Evolutionary conservation across 495 filamentous ascomycete species (phyloP).

Genomic region (Hyaloscypha variabilis): DNA sequence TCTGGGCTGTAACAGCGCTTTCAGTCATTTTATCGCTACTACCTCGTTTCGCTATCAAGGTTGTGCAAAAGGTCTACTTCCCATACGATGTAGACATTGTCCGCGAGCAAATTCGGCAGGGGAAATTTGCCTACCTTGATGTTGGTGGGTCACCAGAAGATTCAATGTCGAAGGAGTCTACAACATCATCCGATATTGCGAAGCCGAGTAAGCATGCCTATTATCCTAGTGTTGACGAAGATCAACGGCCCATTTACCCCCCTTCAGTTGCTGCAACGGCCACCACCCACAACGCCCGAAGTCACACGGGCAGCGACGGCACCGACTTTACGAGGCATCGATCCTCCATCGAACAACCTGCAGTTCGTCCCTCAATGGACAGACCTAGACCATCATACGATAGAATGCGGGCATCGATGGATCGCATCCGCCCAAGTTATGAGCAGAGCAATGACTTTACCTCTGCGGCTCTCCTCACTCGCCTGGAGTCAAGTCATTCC

Average conservation of each 20-base stretch:
- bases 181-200: constrained; percentile 62
- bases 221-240: constrained; percentile 71
- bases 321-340: constrained; percentile 81
- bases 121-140: constrained; percentile 75
- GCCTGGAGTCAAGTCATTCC: constrained; percentile 74
- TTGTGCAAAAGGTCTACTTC: constrained; percentile 88
- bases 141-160: constrained; percentile 28
- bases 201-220: constrained; percentile 64
- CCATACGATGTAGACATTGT: constrained; percentile 95
- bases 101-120: constrained; percentile 83
- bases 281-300: constrained; percentile 79
- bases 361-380: constrained; percentile 66
- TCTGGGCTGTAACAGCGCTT: constrained; percentile 81
- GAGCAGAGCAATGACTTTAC: constrained; percentile 90
- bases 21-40: constrained; percentile 78
- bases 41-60: constrained; percentile 83
- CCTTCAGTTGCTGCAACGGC: constrained; percentile 77
- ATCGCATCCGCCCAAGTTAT: constrained; percentile 74
- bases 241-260: constrained; percentile 87
- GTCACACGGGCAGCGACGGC: constrained; percentile 90
- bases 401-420: constrained; percentile 73
- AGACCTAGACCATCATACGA: constrained; percentile 72
- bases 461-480: constrained; percentile 77
- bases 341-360: constrained; percentile 38
- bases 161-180: constrained; percentile 20